Evolutionary conservation across 169 alveolate genomes (phyloP).

Genomic region (Plasmodium blacklocki): DNA sequence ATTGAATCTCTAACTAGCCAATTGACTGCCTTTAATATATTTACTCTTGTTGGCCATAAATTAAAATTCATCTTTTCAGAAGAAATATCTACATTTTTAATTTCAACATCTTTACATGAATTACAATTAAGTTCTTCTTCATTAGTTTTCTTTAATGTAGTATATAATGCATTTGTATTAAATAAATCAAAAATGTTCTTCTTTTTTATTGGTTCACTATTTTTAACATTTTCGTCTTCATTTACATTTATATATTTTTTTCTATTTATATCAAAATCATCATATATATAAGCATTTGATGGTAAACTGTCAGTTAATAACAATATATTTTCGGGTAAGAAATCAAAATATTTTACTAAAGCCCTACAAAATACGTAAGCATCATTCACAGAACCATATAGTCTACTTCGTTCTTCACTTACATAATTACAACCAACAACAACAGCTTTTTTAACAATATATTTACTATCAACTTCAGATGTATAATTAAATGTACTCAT

Average conservation of each 20-base stretch:
- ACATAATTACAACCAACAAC: conserved; percentile 90
- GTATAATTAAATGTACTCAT: not conserved
- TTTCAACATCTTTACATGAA: conserved; percentile 80
- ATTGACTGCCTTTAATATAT: conserved; percentile 87
- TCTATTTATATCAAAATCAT: conserved; percentile 69
- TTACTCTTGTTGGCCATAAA: conserved; percentile 86
- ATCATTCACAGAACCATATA: conserved; percentile 92
- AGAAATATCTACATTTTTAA: conserved; percentile 82
- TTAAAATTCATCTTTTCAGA: conserved; percentile 72
- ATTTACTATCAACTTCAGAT: conserved; percentile 59
- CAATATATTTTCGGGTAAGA: conserved; percentile 86
- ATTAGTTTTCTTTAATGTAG: conserved; percentile 39
- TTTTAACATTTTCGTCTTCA: conserved; percentile 19
- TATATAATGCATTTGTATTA: conserved; percentile 73
- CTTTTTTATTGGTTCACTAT: not conserved
- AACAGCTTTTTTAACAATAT: conserved; percentile 86
- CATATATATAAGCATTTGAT: conserved; percentile 81
- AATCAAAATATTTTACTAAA: conserved; percentile 86
- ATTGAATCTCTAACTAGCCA: conserved; percentile 89
- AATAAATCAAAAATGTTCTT: conserved; percentile 72
- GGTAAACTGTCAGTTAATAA: conserved; percentile 89
- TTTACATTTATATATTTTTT: conserved; percentile 12
- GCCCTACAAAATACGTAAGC: conserved; percentile 90
- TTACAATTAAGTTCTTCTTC: conserved; percentile 32
- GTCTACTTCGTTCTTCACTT: conserved; percentile 78